These are phyloP conservation scores for Chytriomyces sp. DNA, from an alignment of 192 early-diverging fungal species.

Conservation along the genomic window DNA sequence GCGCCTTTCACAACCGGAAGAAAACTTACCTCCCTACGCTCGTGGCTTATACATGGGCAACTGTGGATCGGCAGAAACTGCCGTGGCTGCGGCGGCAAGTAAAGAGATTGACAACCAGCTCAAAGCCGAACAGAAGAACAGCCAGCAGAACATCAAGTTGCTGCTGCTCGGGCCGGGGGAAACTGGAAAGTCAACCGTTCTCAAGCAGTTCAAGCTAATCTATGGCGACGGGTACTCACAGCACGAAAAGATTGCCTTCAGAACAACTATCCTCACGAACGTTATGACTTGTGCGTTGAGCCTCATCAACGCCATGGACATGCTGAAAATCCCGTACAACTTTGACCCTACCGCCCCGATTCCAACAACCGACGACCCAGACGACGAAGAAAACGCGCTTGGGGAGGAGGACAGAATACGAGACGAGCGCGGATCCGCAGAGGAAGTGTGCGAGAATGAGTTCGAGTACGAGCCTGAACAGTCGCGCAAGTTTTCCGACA, in stretches of 20 bases:
- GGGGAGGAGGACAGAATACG: slow-evolving; percentile 44
- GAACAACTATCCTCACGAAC: slow-evolving; percentile 44
- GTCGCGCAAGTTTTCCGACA: slow-evolving; percentile 4
- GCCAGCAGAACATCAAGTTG: slow-evolving; percentile 41
- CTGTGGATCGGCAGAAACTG: slow-evolving; percentile 38
- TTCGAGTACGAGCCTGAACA: slow-evolving; percentile 11
- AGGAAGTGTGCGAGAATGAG: background rate
- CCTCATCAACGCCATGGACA: slow-evolving; percentile 50
- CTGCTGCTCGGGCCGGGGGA: slow-evolving; percentile 52
- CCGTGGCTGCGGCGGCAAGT: slow-evolving; percentile 48
- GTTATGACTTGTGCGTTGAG: slow-evolving; percentile 40
- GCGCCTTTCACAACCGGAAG: too few relatives aligned
- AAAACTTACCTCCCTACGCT: too few relatives aligned
- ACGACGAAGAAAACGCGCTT: slow-evolving; percentile 21
- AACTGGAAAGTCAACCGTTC: slow-evolving; percentile 56
- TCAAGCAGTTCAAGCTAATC: slow-evolving; percentile 55
- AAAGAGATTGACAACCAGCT: slow-evolving; percentile 60
- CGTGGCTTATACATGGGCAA: slow-evolving; percentile 36
- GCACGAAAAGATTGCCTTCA: slow-evolving; percentile 43
- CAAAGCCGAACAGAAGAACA: slow-evolving; percentile 46
- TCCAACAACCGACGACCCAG: background rate
- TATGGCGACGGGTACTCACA: slow-evolving; percentile 45
- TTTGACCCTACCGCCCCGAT: slow-evolving; percentile 4
- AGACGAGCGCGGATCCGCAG: slow-evolving; percentile 11
- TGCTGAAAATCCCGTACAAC: slow-evolving; percentile 40